Evolutionary conservation across 768 basidiomycete species (phyloP).

Genomic region (Rhizopogon vulgaris): DNA sequence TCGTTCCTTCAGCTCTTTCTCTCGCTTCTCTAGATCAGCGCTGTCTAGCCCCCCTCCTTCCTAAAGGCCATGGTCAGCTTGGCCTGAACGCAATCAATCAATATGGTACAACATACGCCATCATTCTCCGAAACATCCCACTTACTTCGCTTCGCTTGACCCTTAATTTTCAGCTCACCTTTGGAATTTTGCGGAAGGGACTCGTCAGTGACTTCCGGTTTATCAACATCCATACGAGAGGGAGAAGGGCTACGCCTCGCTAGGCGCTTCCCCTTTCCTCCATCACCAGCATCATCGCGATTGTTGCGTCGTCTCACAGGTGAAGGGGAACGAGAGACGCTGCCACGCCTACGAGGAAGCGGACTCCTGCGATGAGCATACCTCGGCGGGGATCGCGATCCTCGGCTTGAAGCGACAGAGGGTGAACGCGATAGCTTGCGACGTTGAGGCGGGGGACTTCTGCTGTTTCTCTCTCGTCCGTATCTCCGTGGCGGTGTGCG

Average conservation of each 20-base stretch:
- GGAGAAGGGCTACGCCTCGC: constrained; percentile 22
- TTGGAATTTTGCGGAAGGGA: constrained; percentile 26
- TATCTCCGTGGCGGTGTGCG: constrained; percentile 39
- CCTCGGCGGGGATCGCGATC: constrained; percentile 33
- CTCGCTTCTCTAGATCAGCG: constrained; percentile 56
- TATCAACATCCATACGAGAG: constrained; percentile 16
- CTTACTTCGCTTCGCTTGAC: constrained; percentile 57
- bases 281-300: constrained; percentile 12
- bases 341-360: constrained; percentile 30
- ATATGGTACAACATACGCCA: constrained; percentile 2
- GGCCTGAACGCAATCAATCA: background rate
- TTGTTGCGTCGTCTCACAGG: constrained; percentile 27
- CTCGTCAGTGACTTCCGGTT: constrained; percentile 19
- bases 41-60: constrained; percentile 15
- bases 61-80: background rate
- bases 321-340: constrained; percentile 31
- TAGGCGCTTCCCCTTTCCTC: constrained; percentile 13
- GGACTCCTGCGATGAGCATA: constrained; percentile 42
- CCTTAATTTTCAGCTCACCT: constrained; percentile 70
- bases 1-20: constrained; percentile 77
- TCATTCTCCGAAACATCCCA: constrained; percentile 34
- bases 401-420: constrained; percentile 31
- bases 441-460: constrained; percentile 44
- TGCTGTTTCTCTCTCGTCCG: constrained; percentile 36
- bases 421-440: constrained; percentile 25